These are phyloP conservation scores for Tetramitus jugosus DNA, from an alignment of 208 protist genomes.

Conservation along the genomic window DNA sequence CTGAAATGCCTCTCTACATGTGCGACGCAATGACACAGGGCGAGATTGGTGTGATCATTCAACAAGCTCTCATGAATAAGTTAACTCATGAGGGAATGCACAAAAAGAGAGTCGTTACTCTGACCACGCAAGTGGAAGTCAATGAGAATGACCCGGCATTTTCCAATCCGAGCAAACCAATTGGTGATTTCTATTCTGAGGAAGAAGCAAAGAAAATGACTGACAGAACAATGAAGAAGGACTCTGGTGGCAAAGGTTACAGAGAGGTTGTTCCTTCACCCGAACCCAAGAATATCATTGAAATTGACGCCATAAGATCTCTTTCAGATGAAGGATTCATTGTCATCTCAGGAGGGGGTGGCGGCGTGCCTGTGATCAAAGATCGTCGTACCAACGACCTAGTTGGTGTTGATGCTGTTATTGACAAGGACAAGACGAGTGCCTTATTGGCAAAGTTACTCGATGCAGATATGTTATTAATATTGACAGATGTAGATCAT, in stretches of 20 bases:
- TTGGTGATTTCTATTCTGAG: not conserved
- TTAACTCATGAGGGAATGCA: not conserved
- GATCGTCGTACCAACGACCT: not conserved
- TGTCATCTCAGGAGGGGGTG: not conserved
- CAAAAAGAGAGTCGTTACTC: not conserved
- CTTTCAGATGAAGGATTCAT: not conserved
- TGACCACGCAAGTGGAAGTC: not conserved
- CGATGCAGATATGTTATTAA: not conserved
- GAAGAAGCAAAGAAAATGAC: not conserved
- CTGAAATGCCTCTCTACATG: not conserved
- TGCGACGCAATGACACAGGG: not conserved
- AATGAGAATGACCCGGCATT: not conserved
- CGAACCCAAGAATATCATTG: not conserved
- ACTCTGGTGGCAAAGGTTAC: not conserved
- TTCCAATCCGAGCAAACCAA: not conserved
- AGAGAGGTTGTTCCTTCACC: not conserved
- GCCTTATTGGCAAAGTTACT: not conserved
- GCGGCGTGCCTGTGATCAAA: slow-evolving; percentile 10
- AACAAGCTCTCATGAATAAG: not conserved
- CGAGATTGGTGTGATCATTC: not conserved
- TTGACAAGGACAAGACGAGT: not conserved
- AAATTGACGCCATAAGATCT: not conserved
- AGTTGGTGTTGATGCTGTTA: not conserved
- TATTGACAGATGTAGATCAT: slow-evolving; percentile 1
- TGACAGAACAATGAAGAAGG: not conserved